A percentile compares a stretch with the other conserved stretches of the same genome.
Conservation (phyloP, 352 stramenopile genomes). For the Pythium utonaiense region DNA sequence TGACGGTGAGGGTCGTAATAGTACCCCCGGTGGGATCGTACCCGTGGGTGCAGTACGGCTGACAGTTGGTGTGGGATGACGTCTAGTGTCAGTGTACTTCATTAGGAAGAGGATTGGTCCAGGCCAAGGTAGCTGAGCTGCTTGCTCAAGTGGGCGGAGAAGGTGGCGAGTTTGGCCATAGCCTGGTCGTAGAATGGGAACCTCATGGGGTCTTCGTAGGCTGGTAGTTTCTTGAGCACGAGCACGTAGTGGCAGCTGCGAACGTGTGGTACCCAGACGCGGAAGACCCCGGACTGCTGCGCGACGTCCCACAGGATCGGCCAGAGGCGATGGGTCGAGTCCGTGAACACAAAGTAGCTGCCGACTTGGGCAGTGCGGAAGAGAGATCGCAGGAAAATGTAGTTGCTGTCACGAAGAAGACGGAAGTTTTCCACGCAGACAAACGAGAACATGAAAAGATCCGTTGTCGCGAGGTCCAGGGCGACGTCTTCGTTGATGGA, state of each 20-base stretch:
- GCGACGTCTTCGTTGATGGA: constrained; percentile 36
- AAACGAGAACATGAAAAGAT: constrained; percentile 67
- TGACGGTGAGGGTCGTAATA: too few species aligned
- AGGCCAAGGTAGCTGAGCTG: constrained; percentile 26
- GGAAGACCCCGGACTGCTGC: constrained; percentile 31
- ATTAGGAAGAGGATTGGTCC: too few species aligned
- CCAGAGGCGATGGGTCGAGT: constrained; percentile 73
- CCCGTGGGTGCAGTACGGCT: too few species aligned
- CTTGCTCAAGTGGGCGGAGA: constrained; percentile 40
- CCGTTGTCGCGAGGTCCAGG: constrained; percentile 25
- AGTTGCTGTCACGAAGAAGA: constrained; percentile 42
- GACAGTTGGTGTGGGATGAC: too few species aligned
- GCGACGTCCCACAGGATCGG: constrained; percentile 50
- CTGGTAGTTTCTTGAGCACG: constrained; percentile 52
- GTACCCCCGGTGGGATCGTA: too few species aligned
- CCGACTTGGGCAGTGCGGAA: constrained; percentile 30
- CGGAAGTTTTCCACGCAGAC: constrained; percentile 72
- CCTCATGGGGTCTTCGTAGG: constrained; percentile 17
- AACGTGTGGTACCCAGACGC: constrained; percentile 51
- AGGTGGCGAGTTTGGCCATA: constrained; percentile 41
- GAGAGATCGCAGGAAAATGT: constrained; percentile 49
- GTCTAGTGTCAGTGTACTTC: too few species aligned
- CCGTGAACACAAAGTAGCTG: constrained; percentile 62
- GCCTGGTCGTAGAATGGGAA: constrained; percentile 44
- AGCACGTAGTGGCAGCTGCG: constrained; percentile 62